These are phyloP conservation scores for Strobilomyces confusus DNA, from an alignment of 768 basidiomycete species.

Conservation along the genomic window DNA sequence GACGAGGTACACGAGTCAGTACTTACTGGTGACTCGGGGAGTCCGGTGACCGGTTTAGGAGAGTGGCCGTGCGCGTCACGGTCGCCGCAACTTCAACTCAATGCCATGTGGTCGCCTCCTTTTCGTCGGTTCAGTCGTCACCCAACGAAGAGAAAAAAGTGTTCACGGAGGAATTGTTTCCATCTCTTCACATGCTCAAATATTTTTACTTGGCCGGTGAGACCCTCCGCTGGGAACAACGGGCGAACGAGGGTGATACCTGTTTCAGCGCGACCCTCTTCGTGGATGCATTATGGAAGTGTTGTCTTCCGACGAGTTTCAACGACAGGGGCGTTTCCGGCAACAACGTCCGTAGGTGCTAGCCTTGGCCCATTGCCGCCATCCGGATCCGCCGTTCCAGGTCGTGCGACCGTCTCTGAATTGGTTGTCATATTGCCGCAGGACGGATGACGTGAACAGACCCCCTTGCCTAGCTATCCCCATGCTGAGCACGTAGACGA, in stretches of 20 bases:
- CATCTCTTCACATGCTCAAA: conserved; percentile 22
- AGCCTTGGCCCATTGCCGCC: conserved; percentile 8
- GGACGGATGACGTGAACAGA: conserved; percentile 28
- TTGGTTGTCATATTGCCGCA: conserved; percentile 22
- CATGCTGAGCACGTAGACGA: conserved; percentile 19
- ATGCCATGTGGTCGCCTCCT: background rate
- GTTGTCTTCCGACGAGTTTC: conserved; percentile 28
- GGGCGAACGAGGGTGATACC: conserved; percentile 21
- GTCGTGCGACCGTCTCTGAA: conserved; percentile 30
- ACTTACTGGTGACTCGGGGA: conserved; percentile 9
- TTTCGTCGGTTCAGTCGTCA: background rate
- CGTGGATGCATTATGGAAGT: conserved; percentile 31
- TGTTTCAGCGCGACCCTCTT: conserved; percentile 28
- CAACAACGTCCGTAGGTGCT: conserved; percentile 14
- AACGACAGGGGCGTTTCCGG: conserved; percentile 25
- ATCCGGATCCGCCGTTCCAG: conserved; percentile 19
- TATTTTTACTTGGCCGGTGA: conserved; percentile 19
- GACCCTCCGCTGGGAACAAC: conserved; percentile 24
- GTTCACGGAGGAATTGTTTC: conserved; percentile 8
- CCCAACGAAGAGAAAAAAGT: conserved; percentile 1
- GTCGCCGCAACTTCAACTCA: background rate
- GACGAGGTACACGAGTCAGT: conserved; percentile 14
- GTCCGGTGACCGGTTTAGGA: conserved; percentile 13
- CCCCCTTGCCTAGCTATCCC: conserved; percentile 20
- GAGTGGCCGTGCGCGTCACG: background rate